Conservation (phyloP, 805 yeast species). For the Pichia heedii region DNA sequence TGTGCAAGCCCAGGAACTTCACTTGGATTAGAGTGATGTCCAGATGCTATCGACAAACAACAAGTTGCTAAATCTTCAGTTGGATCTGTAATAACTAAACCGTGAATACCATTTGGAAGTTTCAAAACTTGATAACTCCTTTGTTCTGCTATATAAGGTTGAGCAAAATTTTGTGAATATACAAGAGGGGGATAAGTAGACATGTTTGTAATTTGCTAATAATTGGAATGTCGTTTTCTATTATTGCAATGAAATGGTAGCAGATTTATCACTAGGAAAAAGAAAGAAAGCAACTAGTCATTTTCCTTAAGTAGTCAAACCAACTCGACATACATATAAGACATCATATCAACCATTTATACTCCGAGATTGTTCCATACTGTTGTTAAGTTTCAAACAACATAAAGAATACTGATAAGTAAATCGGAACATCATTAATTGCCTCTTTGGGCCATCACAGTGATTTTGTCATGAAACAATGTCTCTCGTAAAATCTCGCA, state of each 20-base stretch:
- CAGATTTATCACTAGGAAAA: too few species aligned
- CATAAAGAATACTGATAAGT: background rate
- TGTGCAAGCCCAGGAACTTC: constrained; percentile 79
- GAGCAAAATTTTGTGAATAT: constrained; percentile 6
- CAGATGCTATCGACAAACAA: constrained; percentile 68
- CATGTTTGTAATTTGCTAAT: background rate
- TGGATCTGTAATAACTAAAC: constrained; percentile 70
- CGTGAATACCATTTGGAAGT: constrained; percentile 61
- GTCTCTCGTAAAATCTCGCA: too few species aligned
- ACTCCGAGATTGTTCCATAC: too few species aligned
- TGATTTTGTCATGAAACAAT: background rate
- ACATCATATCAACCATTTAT: too few species aligned
- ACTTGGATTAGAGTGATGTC: constrained; percentile 72
- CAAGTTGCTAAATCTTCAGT: constrained; percentile 55
- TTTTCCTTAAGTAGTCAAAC: too few species aligned
- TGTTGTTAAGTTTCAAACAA: too few species aligned
- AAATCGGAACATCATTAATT: background rate
- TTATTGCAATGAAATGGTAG: too few species aligned
- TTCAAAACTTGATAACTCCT: constrained; percentile 37
- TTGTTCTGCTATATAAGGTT: constrained; percentile 14
- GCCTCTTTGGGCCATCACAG: background rate
- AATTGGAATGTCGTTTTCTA: too few species aligned
- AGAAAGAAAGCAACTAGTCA: too few species aligned
- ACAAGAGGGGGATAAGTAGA: background rate
- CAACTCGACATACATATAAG: too few species aligned